phyloP scores from a whole-genome alignment of 805 yeast species.

The Metschnikowia continentalis region DNA sequence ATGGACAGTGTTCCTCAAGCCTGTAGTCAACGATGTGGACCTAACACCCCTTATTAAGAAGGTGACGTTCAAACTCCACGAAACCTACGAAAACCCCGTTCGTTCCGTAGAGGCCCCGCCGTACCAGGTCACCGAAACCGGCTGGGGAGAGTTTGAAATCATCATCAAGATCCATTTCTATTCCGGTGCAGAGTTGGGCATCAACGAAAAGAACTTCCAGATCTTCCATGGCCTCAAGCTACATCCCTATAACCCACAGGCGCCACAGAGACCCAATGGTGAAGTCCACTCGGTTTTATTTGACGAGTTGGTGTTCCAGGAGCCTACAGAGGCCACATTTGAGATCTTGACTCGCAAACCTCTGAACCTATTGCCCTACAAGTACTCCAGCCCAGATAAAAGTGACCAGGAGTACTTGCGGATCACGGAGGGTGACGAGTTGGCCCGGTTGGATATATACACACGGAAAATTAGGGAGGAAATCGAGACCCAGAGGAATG shows the following conservation, averaged over 20 bases:
- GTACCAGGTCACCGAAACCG: slow-evolving; percentile 92
- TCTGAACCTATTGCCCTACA: slow-evolving; percentile 47
- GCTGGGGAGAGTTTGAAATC: slow-evolving; percentile 99
- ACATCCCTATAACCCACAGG: slow-evolving; percentile 71
- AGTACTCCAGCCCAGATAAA: slow-evolving; percentile 29
- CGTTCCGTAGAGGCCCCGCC: slow-evolving; percentile 88
- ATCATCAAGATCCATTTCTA: slow-evolving; percentile 81
- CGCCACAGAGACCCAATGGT: slow-evolving; percentile 36
- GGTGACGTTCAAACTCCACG: slow-evolving; percentile 93
- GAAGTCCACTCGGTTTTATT: slow-evolving; percentile 50
- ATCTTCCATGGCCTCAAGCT: slow-evolving; percentile 85
- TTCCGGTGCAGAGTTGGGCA: slow-evolving; percentile 59
- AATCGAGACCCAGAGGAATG: slow-evolving; percentile 37
- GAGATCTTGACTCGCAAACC: slow-evolving; percentile 70
- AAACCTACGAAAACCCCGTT: slow-evolving; percentile 85
- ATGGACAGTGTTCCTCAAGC: slow-evolving; percentile 93
- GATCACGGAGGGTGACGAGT: slow-evolving; percentile 39
- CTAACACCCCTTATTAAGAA: slow-evolving; percentile 76
- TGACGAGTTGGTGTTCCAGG: slow-evolving; percentile 92
- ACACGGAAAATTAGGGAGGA: slow-evolving; percentile 37
- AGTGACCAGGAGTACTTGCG: slow-evolving; percentile 40
- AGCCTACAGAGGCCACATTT: slow-evolving; percentile 89
- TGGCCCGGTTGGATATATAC: slow-evolving; percentile 38
- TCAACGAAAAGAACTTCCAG: slow-evolving; percentile 77
- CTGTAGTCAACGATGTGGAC: slow-evolving; percentile 64